Evolutionary conservation across 2,329 filamentous ascomycete species (phyloP), one percentile per base, ranked within the genome.

Genomic region (Cladosporium sp.): DNA sequence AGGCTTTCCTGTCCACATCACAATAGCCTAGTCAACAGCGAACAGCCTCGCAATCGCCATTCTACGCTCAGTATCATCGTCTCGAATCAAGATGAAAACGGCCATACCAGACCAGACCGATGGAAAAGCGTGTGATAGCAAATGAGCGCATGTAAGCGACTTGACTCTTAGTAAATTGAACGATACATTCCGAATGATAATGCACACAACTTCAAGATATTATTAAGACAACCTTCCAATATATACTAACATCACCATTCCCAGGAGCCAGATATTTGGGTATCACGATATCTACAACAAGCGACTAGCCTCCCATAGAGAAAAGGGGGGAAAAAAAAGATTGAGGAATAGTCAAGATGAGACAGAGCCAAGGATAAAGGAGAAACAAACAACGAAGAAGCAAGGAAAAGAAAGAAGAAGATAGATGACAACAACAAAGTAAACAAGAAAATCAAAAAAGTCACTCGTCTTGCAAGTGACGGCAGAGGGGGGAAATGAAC

Each of bases 261-360:
- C 52, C 40, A 46, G 3, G 40, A 46, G 40, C 40, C 40, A 28
- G 31, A 55, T 55, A 55, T 55, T n/a, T 55, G 52, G 52, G 52
- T 55, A 55, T 55, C 52, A 29, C 28, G 26, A 55, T 55, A 55
- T 55, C 52, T 55, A 55, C 52, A 55, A 55, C 23, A 26, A 52
- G 49, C 49, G 18, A 33, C 52, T n/a, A 16, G n/a, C 29, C 29
- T 33, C 52, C 28, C 28, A 55, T 12, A 33, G 29, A 31, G 10
- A 11, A 10, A 33, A 33, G n/a, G n/a, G n/a, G n/a, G n/a, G 31
- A 33, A 33, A 33, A 35, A 35, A 29, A 14, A 23, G 23, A 53
- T 33, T 21, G 52, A 26, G 23, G 23, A 33, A 31, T 46, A 46
- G 2, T 16, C n/a, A 46, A 46, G n/a, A 46, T 3, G 21, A 46